phyloP scores from a whole-genome alignment of 148 eudicot species.

The Polygonum maritimum region DNA sequence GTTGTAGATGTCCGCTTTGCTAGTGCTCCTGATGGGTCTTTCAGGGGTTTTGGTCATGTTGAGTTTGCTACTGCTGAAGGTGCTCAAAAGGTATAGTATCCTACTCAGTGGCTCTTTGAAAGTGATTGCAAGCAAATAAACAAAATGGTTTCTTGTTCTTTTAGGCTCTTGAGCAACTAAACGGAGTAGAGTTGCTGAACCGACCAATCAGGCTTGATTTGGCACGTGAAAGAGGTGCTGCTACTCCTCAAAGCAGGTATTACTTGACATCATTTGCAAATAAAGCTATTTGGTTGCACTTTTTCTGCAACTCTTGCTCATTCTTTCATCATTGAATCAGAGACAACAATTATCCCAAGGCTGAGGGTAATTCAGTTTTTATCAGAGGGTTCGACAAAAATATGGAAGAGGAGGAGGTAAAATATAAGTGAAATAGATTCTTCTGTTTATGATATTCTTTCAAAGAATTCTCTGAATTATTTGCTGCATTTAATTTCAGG shows the following conservation, averaged over 20 bases:
- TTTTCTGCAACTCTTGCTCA: background rate
- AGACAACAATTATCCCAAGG: constrained; percentile 44
- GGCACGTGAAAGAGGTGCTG: constrained; percentile 57
- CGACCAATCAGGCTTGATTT: constrained; percentile 56
- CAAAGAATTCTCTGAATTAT: background rate
- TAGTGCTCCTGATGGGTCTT: constrained; percentile 31
- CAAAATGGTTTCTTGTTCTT: no score
- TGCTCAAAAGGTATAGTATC: constrained; percentile 51
- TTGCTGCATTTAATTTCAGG: constrained; percentile 24
- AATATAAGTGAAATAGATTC: background rate
- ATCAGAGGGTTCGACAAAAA: constrained; percentile 56
- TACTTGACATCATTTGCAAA: background rate
- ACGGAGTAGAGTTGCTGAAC: constrained; percentile 33
- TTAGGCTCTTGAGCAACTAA: constrained; percentile 56
- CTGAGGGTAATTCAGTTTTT: constrained; percentile 38
- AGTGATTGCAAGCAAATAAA: no score
- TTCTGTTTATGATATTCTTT: background rate
- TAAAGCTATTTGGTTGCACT: background rate
- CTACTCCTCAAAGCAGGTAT: constrained; percentile 49
- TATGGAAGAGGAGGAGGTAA: constrained; percentile 49
- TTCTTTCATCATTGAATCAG: constrained; percentile 11
- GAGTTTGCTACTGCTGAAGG: constrained; percentile 69
- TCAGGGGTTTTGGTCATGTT: constrained; percentile 81
- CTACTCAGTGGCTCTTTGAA: background rate
- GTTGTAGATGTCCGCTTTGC: constrained; percentile 60